phyloP scores from a whole-genome alignment of 2,329 filamentous ascomycete species.

The Lasiodiplodia sp. region DNA sequence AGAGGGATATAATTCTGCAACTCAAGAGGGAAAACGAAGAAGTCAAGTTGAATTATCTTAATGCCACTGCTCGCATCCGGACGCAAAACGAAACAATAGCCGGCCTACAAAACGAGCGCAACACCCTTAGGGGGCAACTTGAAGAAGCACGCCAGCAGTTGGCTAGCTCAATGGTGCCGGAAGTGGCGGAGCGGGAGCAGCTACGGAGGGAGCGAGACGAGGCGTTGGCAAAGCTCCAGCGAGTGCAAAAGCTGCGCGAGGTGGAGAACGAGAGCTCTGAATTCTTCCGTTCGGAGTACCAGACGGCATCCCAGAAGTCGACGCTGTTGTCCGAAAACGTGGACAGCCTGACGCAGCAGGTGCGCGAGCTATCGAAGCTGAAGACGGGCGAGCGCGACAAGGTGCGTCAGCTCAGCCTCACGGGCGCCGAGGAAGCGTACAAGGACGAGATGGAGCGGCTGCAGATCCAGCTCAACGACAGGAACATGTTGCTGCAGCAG shows the following conservation, averaged over 20 bases:
- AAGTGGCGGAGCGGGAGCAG: conserved; percentile 21
- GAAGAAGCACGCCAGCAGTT: conserved; percentile 21
- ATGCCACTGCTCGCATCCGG: conserved; percentile 32
- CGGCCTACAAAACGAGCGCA: conserved; percentile 32
- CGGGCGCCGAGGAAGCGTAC: background rate
- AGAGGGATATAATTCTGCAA: conserved; percentile 3
- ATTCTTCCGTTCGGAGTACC: conserved; percentile 66
- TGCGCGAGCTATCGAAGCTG: conserved; percentile 19
- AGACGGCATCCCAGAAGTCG: conserved; percentile 28
- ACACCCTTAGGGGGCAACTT: background rate
- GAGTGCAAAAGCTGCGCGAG: conserved; percentile 41
- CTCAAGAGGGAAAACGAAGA: conserved; percentile 9
- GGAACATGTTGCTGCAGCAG: conserved; percentile 30
- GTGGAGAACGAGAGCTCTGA: conserved; percentile 58
- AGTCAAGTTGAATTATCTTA: conserved; percentile 1
- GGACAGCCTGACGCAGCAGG: conserved; percentile 26
- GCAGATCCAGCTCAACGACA: conserved; percentile 35
- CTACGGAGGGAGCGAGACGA: conserved; percentile 36
- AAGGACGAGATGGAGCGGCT: conserved; percentile 38
- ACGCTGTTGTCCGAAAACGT: background rate
- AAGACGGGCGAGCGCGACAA: conserved; percentile 21
- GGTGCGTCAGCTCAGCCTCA: conserved; percentile 4
- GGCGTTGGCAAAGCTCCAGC: conserved; percentile 39
- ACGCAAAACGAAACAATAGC: conserved; percentile 41
- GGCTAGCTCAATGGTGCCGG: conserved; percentile 6